These are phyloP conservation scores for Aegilops longissima DNA, from an alignment of 176 grass and related monocot genomes.

Conservation along the genomic window DNA sequence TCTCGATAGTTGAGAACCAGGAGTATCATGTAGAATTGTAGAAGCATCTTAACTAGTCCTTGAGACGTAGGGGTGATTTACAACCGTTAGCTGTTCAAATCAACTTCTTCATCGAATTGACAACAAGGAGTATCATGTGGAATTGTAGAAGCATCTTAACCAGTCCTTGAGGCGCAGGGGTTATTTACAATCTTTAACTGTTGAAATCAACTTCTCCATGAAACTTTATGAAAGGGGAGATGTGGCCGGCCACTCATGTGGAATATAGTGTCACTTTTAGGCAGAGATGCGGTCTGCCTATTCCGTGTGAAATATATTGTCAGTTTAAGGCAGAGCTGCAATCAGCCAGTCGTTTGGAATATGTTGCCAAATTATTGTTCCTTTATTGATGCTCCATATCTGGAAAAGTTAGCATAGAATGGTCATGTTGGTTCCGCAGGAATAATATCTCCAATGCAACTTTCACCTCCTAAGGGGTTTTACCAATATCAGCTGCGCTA, in stretches of 20 bases:
- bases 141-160: not conserved
- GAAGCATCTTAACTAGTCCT: too few species aligned
- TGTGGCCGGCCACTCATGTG: too few species aligned
- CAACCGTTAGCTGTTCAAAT: too few species aligned
- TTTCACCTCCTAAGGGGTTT: too few species aligned
- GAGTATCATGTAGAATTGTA: not conserved
- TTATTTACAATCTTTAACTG: not conserved
- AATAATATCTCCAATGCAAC: not conserved
- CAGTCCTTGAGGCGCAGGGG: not conserved
- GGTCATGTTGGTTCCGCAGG: not conserved
- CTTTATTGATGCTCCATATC: constrained; percentile 16
- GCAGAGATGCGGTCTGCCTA: too few species aligned
- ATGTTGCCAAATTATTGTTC: not conserved
- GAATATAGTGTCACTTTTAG: too few species aligned
- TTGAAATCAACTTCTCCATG: not conserved
- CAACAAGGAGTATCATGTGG: too few species aligned
- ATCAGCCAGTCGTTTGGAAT: not conserved
- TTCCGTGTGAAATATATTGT: too few species aligned
- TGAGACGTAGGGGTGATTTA: too few species aligned
- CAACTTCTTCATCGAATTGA: too few species aligned
- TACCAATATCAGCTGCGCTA: not conserved
- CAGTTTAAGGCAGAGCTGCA: not conserved
- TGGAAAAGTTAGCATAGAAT: not conserved
- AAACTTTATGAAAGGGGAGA: too few species aligned
- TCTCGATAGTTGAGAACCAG: too few species aligned